These are phyloP conservation scores for Dentipellis fragilis DNA, from an alignment of 768 basidiomycete species.

Conservation along the genomic window DNA sequence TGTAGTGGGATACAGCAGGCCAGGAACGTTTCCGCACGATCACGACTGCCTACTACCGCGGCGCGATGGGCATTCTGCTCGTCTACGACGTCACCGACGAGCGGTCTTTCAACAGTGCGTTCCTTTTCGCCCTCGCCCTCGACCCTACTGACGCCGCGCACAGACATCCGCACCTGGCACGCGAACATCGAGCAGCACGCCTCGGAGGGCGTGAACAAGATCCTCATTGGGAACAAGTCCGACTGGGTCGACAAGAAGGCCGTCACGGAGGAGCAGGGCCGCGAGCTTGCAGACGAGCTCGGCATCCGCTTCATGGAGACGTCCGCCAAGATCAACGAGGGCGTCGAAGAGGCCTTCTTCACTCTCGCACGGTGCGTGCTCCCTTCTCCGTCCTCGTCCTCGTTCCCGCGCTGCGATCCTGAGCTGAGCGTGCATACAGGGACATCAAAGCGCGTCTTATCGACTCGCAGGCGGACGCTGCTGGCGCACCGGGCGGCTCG, in stretches of 20 bases:
- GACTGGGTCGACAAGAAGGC: slow-evolving; percentile 96
- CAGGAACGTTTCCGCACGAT: slow-evolving; percentile 99
- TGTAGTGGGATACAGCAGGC: slow-evolving; percentile 97
- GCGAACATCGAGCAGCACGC: slow-evolving; percentile 97
- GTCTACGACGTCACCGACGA: slow-evolving; percentile 99
- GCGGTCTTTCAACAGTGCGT: slow-evolving; percentile 82
- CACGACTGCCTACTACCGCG: slow-evolving; percentile 98
- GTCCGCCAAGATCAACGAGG: slow-evolving; percentile 92
- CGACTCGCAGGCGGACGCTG: slow-evolving; percentile 75
- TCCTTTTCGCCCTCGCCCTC: background rate
- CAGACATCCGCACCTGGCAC: slow-evolving; percentile 98
- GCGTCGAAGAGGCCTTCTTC: slow-evolving; percentile 98
- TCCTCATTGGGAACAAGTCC: slow-evolving; percentile 97
- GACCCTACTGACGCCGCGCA: background rate
- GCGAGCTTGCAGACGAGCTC: slow-evolving; percentile 84
- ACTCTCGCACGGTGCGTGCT: slow-evolving; percentile 77
- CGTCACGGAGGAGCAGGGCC: slow-evolving; percentile 87
- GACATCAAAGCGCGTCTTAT: slow-evolving; percentile 97
- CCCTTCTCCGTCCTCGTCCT: background rate
- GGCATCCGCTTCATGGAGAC: slow-evolving; percentile 98
- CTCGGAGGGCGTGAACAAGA: slow-evolving; percentile 98
- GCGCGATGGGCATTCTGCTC: slow-evolving; percentile 95
- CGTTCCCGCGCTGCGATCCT: background rate
- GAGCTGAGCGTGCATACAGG: slow-evolving; percentile 29
- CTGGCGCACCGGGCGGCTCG: slow-evolving; percentile 24